Base-by-base conservation (phyloP, 805 yeast species). In the Candida argentea region DNA sequence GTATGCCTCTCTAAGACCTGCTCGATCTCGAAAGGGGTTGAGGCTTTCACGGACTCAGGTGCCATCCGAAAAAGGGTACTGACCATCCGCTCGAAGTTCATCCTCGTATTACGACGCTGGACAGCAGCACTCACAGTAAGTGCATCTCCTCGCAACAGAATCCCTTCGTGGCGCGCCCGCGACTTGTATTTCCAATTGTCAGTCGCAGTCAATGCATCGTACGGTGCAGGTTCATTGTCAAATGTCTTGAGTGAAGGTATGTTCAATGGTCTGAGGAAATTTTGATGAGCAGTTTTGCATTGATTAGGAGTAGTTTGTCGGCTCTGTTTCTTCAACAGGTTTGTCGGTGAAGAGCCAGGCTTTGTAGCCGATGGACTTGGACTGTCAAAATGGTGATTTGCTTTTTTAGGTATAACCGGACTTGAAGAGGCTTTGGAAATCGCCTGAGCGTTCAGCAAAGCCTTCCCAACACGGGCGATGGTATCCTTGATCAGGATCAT, bases 401-500 rank as follows among this genome's bases (percentile, higher is more conserved):
- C n/a, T 10, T 10, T 18, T 7, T 18, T 18, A 10, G 20, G 20
- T 10, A 18, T 18, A 8, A 10, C 10, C 10, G 20, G 10, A 10
- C 20, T 18, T 7, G 9, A 7, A 18, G 20, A 8, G 7, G 20
- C 20, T 18, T 7, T 4, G 9, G 9, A 7, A 6, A 38, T 28
- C 26, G 40, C 33, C 29, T 52, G 54, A 6, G 43, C 31, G 31
- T 39, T 45, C 24, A 52, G 52, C 7, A 46, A 52, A 20, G 51
- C 49, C 14, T 56, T 47, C n/a, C 53, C 49, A 16, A 55, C 48
- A 20, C 61, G 42, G 20, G 46, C 42, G 32, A 57, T 52, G 19
- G 62, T 55, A 22, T 52, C 59, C 29, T 50, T 42, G 10, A 57
- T 43, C 8, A 53, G 41, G 34, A 46, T 46, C 61, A 55, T 55